Percentiles rank a stretch among this genome's conserved stretches.
Evolutionary conservation across 2,329 filamentous ascomycete species (phyloP).

Genomic region (Sporothrix euskadiensis): DNA sequence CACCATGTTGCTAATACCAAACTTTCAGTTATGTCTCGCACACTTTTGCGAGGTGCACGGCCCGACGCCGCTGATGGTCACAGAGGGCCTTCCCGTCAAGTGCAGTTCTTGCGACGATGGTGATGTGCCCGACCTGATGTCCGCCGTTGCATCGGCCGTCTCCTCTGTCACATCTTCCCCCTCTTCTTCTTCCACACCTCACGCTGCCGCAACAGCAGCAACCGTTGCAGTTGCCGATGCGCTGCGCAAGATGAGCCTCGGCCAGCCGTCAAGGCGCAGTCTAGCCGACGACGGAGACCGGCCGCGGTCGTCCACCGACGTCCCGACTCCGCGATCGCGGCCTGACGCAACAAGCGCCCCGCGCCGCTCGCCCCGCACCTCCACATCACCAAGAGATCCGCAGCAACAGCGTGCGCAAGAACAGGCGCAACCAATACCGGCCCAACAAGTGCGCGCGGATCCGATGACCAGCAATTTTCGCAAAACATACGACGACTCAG

Average conservation of each 20-base stretch:
- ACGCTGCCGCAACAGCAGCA: constrained; percentile 38
- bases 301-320: background rate
- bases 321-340: constrained; percentile 17
- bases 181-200: constrained; percentile 35
- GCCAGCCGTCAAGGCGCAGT: background rate
- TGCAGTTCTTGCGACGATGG: constrained; percentile 61
- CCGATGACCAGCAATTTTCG: constrained; percentile 45
- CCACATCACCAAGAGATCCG: background rate
- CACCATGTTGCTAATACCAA: constrained; percentile 43
- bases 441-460: background rate
- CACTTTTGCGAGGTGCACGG: constrained; percentile 72
- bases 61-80: constrained; percentile 69
- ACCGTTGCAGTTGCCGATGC: constrained; percentile 48
- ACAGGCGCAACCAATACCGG: background rate
- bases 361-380: background rate
- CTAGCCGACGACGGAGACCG: constrained; percentile 15
- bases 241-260: constrained; percentile 52
- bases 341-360: constrained; percentile 16
- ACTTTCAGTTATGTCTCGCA: constrained; percentile 64
- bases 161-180: constrained; percentile 36
- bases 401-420: constrained; percentile 27
- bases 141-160: constrained; percentile 43
- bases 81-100: constrained; percentile 62
- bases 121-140: constrained; percentile 40
- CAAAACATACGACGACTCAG: constrained; percentile 65